Evolutionary conservation across 352 stramenopile species (phyloP), one percentile per base, ranked within the genome.

Genomic region (Phytophthora sojae): DNA sequence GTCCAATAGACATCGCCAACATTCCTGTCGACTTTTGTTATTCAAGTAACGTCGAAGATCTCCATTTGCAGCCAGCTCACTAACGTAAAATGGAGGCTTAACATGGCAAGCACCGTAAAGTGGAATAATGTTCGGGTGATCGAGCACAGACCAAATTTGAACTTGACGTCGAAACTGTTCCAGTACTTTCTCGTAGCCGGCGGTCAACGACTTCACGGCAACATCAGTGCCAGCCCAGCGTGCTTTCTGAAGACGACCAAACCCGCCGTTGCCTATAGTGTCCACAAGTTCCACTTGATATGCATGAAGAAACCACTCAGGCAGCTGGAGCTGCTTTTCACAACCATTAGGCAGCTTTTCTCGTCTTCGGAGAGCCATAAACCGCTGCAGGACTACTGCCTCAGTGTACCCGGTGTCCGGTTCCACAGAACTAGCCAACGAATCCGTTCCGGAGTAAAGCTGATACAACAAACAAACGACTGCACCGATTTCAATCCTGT

Each of bases 391-490:
- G 3, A 32, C 8, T 9, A 29, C 9, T 29, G 47, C n/a, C 8
- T 54, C 47, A 23, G 42, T 50, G 42, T 50, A 50, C n/a, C 11
- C 42, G 15, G 42, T 6, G n/a, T 53, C 47, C 17, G 32, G 47
- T 15, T 54, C n/a, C 11, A 12, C 21, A 30, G 12, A 15, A 4
- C 9, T 29, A 7, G 6, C 4, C 3, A 30, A 3, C 9, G 11
- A 54, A 29, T 29, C 21, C 11, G 4, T 3, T 3, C 47, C 47
- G 4, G 47, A 15, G 6, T 54, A 54, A 15, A 54, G 21, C 21
- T 54, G 47, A 54, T 54, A 54, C 19, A 54, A 29, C 6, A 54
- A 9, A 7, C 47, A 54, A 29, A 54, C 47, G 21, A 54, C 47
- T 4, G 47, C 47, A 29, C 21, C 47, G 2, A 54, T 2, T 9